A percentile compares a stretch with the other conserved stretches of the same genome.
Conservation (phyloP, 139 green algal species). For the Ulvella scutata region DNA sequence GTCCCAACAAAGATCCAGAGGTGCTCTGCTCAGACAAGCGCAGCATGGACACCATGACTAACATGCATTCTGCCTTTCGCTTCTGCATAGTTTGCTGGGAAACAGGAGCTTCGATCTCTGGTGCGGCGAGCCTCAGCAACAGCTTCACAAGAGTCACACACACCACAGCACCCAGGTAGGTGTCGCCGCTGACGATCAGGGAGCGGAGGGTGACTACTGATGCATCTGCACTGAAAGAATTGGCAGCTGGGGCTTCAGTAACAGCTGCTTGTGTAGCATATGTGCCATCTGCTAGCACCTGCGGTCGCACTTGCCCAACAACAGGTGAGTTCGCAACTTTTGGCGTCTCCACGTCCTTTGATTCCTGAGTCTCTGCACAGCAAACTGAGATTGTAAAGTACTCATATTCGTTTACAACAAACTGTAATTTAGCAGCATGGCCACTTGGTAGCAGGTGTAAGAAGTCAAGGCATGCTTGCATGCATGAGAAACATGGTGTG, state of each 20-base stretch:
- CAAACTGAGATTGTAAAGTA: too few species aligned
- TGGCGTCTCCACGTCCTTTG: neutral
- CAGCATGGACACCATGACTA: constrained; percentile 68
- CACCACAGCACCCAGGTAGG: constrained; percentile 78
- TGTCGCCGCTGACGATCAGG: constrained; percentile 54
- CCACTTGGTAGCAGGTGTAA: too few species aligned
- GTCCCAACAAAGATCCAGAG: constrained; percentile 13
- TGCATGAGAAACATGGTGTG: too few species aligned
- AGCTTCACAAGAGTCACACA: constrained; percentile 79
- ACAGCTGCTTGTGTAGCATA: constrained; percentile 75
- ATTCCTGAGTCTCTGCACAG: constrained; percentile 1
- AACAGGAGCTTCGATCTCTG: constrained; percentile 6
- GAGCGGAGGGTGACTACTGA: constrained; percentile 27
- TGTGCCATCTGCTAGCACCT: constrained; percentile 88
- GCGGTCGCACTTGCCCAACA: constrained; percentile 41
- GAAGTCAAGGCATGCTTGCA: too few species aligned
- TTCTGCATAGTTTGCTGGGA: constrained; percentile 23
- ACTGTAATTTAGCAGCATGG: too few species aligned
- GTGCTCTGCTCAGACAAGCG: constrained; percentile 50
- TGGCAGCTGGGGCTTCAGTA: neutral
- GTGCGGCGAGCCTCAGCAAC: constrained; percentile 51
- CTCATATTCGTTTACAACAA: too few species aligned
- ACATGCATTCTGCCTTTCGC: constrained; percentile 49
- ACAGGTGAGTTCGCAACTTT: neutral
- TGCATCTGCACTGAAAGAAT: constrained; percentile 17